Base-by-base conservation (phyloP, 2,329 filamentous ascomycete species). In the Aspergillus ruber region DNA sequence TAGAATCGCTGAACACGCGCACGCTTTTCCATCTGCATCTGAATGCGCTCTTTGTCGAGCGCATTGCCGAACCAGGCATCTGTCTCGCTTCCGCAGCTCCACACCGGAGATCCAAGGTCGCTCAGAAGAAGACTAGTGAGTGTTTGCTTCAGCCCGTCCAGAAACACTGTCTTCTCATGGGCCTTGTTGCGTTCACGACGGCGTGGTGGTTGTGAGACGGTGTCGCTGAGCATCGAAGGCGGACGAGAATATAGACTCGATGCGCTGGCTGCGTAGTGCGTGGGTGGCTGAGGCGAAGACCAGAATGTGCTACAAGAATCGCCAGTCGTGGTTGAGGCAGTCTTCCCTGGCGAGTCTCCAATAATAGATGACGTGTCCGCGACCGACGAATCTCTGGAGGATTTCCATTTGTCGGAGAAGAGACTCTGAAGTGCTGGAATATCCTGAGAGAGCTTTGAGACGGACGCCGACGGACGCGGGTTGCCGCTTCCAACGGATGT, bases 1-100 rank as follows among this genome's bases (percentile, higher is more conserved):
- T 70, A 63, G 50, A 72, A 71, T 40, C 58, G 63, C 35, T 70
- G 65, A 8, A 69, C 61, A 23, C 62, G 59, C 41, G 67, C 62
- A 4, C 66, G 62, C 46, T 65, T 70, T 39, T 63, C 61, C 66
- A 72, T 71, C 41, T 72, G 66, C 13, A 56, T 42, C 25, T 64
- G 61, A 32, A 72, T 64, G 8, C 66, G 76, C 68, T 55, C 74
- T 70, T 59, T 76, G 70, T 80, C 78, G 8, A 74, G 56, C 5
- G 72, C 70, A 48, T 72, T 77, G 54, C 58, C 67, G 56, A 96
- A 93, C 86, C 91, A 96, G 3, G 77, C 77, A 65, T 97, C 93
- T 0, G 91, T 97, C 71, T 98, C 93, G 38, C 90, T 95, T 3
- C 93, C 93, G 44, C 81, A 81, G n/a, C 84, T 82, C 66, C 94